A percentile compares a stretch with the other conserved stretches of the same genome.
Evolutionary conservation across 805 yeast genomes (phyloP).

Genomic region (Saturnispora diversa): DNA sequence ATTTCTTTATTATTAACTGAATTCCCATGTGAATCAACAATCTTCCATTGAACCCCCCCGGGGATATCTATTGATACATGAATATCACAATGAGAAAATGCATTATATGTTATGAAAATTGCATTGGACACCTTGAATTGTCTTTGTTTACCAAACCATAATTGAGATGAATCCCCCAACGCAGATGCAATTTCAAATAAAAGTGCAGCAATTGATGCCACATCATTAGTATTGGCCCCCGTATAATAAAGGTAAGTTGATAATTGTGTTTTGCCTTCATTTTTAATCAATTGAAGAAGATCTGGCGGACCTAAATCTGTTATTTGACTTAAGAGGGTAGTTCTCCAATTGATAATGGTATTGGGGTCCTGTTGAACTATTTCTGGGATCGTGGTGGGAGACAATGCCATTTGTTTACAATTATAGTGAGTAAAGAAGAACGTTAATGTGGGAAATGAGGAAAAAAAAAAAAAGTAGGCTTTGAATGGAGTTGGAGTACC

Average conservation of each 20-base stretch:
- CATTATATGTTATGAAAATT: conserved; percentile 58
- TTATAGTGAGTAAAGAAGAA: not conserved
- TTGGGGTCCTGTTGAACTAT: conserved; percentile 41
- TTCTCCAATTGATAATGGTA: conserved; percentile 55
- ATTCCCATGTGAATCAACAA: conserved; percentile 46
- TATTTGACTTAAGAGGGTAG: conserved; percentile 49
- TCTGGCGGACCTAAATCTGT: conserved; percentile 70
- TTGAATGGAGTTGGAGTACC: too few species aligned
- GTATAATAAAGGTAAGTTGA: conserved; percentile 62
- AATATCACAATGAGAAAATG: conserved; percentile 55
- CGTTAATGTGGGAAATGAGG: not conserved
- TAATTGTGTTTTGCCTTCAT: conserved; percentile 22
- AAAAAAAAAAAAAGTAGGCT: too few species aligned
- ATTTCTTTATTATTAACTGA: conserved; percentile 28
- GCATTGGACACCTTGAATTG: conserved; percentile 65
- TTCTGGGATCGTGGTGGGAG: conserved; percentile 28
- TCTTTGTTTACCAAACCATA: conserved; percentile 74
- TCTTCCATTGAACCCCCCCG: conserved; percentile 55
- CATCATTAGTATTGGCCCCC: conserved; percentile 68
- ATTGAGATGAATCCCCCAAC: conserved; percentile 53
- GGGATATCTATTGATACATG: conserved; percentile 69
- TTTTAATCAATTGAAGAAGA: conserved; percentile 42
- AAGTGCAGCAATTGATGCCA: conserved; percentile 72
- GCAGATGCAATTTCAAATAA: conserved; percentile 59
- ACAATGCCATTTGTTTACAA: too few species aligned